These are phyloP conservation scores for Dactylellina haptotyla DNA, from an alignment of 2,329 filamentous ascomycete species.

Conservation along the genomic window DNA sequence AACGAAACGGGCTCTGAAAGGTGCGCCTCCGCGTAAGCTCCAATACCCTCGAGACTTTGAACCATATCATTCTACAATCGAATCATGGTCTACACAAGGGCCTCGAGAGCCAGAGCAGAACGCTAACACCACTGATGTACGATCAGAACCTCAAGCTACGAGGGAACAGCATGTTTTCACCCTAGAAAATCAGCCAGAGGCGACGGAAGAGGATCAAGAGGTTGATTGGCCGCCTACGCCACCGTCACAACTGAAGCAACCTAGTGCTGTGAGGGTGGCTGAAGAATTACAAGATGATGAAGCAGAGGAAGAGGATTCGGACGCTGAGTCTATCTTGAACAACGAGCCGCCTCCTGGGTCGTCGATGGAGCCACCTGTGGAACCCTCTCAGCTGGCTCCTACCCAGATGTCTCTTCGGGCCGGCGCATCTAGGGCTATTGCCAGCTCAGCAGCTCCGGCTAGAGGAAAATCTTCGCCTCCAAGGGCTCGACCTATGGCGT, in stretches of 20 bases:
- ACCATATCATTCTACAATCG: slow-evolving; percentile 30
- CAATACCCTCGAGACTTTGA: slow-evolving; percentile 40
- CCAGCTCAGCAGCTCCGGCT: background rate
- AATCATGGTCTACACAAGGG: slow-evolving; percentile 9
- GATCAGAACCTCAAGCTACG: background rate
- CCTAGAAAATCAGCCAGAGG: slow-evolving; percentile 6
- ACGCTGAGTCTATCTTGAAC: slow-evolving; percentile 16
- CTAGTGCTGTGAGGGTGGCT: background rate
- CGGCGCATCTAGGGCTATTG: background rate
- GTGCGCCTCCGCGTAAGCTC: slow-evolving; percentile 1
- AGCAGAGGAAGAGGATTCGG: slow-evolving; percentile 14
- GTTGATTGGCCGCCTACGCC: slow-evolving; percentile 29
- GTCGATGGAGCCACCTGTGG: background rate
- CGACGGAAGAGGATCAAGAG: background rate
- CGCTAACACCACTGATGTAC: background rate
- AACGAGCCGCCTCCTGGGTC: slow-evolving; percentile 20
- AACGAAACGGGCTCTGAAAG: slow-evolving; percentile 8
- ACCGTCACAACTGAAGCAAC: slow-evolving; percentile 12
- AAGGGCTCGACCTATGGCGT: background rate
- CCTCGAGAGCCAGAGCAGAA: background rate
- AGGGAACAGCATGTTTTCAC: slow-evolving; percentile 38
- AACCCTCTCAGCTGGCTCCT: background rate
- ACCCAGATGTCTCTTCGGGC: background rate
- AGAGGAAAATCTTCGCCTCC: slow-evolving; percentile 7
- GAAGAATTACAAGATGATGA: slow-evolving; percentile 18